A percentile compares a stretch with the other conserved stretches of the same genome.
phyloP scores from a whole-genome alignment of 495 filamentous ascomycete species.

The Xylaria castorea region DNA sequence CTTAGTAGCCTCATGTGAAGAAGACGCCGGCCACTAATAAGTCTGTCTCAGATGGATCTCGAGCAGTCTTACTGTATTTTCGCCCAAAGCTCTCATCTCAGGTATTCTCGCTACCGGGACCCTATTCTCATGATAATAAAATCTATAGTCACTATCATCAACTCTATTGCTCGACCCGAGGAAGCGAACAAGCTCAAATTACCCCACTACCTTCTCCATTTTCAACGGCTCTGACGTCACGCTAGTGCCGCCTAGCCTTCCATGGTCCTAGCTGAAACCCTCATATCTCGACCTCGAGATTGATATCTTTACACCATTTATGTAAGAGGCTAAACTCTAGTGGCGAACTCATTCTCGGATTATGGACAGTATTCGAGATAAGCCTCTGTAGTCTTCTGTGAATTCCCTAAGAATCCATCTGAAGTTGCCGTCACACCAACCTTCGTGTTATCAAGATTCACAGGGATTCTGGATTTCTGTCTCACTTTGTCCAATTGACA shows the following conservation, averaged over 20 bases:
- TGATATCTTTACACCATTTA: background rate
- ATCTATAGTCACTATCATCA: no score
- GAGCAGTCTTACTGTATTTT: background rate
- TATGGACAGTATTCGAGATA: background rate
- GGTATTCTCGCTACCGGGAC: background rate
- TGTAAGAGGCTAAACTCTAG: background rate
- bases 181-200: background rate
- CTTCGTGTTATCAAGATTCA: conserved; percentile 5
- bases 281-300: conserved; percentile 7
- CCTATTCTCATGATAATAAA: background rate
- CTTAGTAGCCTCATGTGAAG: conserved; percentile 9
- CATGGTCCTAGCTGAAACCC: background rate
- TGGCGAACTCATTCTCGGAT: background rate
- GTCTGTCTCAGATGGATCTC: background rate
- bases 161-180: background rate
- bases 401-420: background rate
- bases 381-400: background rate
- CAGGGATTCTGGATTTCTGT: background rate
- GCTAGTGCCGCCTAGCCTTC: background rate
- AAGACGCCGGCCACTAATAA: conserved; percentile 10
- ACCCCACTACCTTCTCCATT: background rate
- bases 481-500: background rate
- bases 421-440: background rate
- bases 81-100: background rate
- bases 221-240: conserved; percentile 14